Percentiles rank a stretch among this genome's conserved stretches.
phyloP scores from a whole-genome alignment of 306 rosid species.

The Senna tora region DNA sequence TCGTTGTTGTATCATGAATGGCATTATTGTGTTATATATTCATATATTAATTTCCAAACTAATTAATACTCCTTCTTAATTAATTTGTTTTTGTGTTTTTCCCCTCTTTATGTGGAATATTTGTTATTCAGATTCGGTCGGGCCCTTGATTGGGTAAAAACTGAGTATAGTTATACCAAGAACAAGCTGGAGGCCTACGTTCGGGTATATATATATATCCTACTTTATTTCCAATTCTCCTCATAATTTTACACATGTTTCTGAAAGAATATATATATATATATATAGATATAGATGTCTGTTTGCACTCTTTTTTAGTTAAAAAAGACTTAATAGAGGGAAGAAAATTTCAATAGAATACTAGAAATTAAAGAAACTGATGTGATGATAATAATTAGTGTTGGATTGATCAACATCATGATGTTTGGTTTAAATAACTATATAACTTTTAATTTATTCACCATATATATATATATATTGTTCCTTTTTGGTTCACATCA shows the following conservation, averaged over 20 bases:
- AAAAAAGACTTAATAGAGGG: background rate
- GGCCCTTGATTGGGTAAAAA: slow-evolving; percentile 42
- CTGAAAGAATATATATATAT: no score
- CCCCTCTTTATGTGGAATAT: slow-evolving; percentile 3
- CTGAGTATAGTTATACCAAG: slow-evolving; percentile 48
- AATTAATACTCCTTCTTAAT: no score
- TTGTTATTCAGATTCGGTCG: slow-evolving; percentile 47
- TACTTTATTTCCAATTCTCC: background rate
- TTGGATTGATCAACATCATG: background rate
- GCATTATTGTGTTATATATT: background rate
- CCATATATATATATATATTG: no score
- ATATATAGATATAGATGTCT: no score
- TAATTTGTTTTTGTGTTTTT: background rate
- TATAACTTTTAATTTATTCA: no score
- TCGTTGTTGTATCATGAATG: background rate
- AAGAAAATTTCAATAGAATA: background rate
- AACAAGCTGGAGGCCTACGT: slow-evolving; percentile 47
- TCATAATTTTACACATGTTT: background rate
- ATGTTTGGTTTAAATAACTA: no score
- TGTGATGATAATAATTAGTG: background rate
- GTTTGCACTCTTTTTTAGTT: background rate
- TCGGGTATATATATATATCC: slow-evolving; percentile 59
- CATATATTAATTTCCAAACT: background rate
- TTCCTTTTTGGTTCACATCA: no score
- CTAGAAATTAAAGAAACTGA: background rate